Evolutionary conservation across 768 basidiomycete genomes (phyloP).

Genomic region (Hortiboletus flavorubellus): DNA sequence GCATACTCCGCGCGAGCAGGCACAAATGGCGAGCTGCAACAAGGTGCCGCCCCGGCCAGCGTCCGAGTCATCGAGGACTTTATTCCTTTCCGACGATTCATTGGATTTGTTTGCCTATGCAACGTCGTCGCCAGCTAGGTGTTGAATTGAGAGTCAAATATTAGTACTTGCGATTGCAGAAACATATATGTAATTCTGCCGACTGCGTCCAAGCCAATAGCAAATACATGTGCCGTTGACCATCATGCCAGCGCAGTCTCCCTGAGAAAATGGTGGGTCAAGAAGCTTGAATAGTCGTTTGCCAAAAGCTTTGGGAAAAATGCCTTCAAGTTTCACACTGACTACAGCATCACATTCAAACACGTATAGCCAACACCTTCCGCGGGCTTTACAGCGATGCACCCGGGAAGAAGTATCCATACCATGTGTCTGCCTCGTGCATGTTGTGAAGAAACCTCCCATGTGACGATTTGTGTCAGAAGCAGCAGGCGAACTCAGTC

Average conservation of each 20-base stretch:
- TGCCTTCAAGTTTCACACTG: background rate
- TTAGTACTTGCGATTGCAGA: background rate
- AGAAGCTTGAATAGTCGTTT: too few species aligned
- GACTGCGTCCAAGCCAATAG: too few species aligned
- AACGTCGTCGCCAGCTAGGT: conserved; percentile 28
- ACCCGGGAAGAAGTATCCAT: background rate
- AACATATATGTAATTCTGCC: too few species aligned
- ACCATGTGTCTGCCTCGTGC: conserved; percentile 25
- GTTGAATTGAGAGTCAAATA: conserved; percentile 7
- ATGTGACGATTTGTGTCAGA: background rate
- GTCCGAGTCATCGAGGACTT: background rate
- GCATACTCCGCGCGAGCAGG: conserved; percentile 3
- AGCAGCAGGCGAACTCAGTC: background rate
- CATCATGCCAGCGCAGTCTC: too few species aligned
- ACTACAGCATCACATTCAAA: background rate
- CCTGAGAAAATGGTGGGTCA: too few species aligned
- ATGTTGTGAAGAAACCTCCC: conserved; percentile 3
- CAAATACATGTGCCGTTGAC: too few species aligned
- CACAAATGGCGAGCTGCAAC: conserved; percentile 4
- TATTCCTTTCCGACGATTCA: conserved; percentile 44
- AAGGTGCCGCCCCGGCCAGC: background rate
- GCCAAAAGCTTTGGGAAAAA: background rate
- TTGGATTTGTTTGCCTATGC: conserved; percentile 46
- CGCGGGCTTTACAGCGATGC: background rate
- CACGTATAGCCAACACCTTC: background rate